These are phyloP conservation scores for Sclerotinia minor DNA, from an alignment of 2,329 filamentous ascomycete genomes.

Conservation along the genomic window DNA sequence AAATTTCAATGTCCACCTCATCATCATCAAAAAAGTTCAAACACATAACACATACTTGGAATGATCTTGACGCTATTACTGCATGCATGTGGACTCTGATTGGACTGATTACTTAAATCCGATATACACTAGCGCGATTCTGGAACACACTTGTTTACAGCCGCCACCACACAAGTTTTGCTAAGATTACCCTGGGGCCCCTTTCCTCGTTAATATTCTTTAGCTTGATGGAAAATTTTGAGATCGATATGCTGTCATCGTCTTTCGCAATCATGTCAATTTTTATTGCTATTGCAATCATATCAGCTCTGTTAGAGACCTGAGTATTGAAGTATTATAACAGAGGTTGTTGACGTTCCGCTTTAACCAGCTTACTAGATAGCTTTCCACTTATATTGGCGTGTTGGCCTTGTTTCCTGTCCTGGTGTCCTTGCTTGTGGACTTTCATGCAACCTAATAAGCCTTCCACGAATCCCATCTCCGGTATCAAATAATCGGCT, in stretches of 20 bases:
- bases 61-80: not conserved
- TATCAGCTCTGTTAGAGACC: not conserved
- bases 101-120: not conserved
- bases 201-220: not conserved
- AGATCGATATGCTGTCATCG: not conserved
- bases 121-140: not conserved
- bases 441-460: not conserved
- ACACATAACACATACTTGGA: not conserved
- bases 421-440: not conserved
- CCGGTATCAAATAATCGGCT: not conserved
- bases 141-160: constrained; percentile 3
- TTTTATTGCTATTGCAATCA: not conserved
- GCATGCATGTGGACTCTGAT: constrained; percentile 8
- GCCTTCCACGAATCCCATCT: not conserved
- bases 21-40: not conserved
- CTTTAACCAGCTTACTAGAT: no score
- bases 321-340: not conserved
- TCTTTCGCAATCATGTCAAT: not conserved
- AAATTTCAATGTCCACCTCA: not conserved
- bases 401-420: not conserved
- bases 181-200: not conserved
- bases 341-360: not conserved
- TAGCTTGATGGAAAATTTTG: not conserved
- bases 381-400: not conserved
- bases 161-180: not conserved